Base-by-base conservation (phyloP, 495 filamentous ascomycete genomes). In the Lophiostoma macrostomum region DNA sequence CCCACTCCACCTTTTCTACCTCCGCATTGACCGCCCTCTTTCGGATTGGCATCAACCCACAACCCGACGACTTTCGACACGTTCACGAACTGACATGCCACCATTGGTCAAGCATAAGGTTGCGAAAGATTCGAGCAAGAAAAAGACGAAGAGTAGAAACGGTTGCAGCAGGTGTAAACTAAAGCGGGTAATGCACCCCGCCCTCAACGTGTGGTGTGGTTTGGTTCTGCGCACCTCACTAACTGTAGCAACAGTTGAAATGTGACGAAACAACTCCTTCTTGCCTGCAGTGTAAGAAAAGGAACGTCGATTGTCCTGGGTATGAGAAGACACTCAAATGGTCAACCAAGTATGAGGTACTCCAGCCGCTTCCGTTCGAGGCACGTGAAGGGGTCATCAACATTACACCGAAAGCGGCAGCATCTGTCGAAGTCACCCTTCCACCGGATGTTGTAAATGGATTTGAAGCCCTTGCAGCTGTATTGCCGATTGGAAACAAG, bases 211-310 rank as follows among this genome's bases (percentile, higher is more conserved):
- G n/a, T n/a, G n/a, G n/a, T n/a, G n/a, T n/a, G n/a, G 27, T 16
- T 47, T 41, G 36, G 25, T 4, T 11, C 7, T 45, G 31, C 14
- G 32, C 8, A 58, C 18, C 42, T 27, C 43, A 42, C 54, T 63
- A 34, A 63, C 28, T 0, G 32, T 53, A 38, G 47, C 54, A 19
- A 45, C 28, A 80, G 78, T 68, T 81, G 49, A 81, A 81, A 69
- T 81, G 78, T 58, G 78, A 77, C 65, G 78, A 81, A 60, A 71
- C 70, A 24, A 72, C 75, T 31, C 78, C 78, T 28, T 65, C 69
- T 40, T 81, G 78, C 58, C 63, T 54, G 48, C 75, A 77, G 46
- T 81, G 78, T 54, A 71, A 61, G n/a, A 73, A 72, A 28, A 63
- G 77, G 39, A 71, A 73, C 0, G 66, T 79, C 16, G 55, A 56